phyloP scores from a whole-genome alignment of 2,329 filamentous ascomycete species.

The Cercospora sesami region DNA sequence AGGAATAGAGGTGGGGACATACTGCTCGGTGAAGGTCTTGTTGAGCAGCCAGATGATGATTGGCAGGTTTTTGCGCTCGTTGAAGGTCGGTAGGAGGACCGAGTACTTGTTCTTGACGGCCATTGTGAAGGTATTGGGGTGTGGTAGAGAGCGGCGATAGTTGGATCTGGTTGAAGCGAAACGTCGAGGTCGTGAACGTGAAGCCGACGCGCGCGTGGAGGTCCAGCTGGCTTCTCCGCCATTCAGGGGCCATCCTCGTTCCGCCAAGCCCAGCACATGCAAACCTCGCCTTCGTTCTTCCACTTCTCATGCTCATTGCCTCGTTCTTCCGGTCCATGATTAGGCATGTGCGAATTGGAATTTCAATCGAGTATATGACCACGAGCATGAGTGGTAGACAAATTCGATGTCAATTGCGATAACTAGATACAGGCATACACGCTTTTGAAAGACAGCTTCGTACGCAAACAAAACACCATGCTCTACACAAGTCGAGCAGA shows the following conservation, averaged over 20 bases:
- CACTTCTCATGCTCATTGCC: neutral
- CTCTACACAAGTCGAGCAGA: neutral
- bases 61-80: constrained; percentile 94
- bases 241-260: constrained; percentile 3
- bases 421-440: neutral
- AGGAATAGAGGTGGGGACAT: constrained; percentile 37
- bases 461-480: neutral
- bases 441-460: neutral
- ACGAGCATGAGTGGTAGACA: neutral
- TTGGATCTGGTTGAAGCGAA: neutral
- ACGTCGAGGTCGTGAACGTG: neutral
- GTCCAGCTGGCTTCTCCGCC: constrained; percentile 8
- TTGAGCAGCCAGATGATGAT: constrained; percentile 94
- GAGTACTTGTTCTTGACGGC: constrained; percentile 84
- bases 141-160: neutral
- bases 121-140: constrained; percentile 33
- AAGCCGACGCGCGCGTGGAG: neutral
- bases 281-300: neutral
- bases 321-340: neutral
- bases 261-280: constrained; percentile 1
- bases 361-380: neutral
- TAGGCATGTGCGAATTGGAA: neutral
- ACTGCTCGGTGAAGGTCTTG: constrained; percentile 88
- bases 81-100: constrained; percentile 96
- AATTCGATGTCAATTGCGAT: neutral